Evolutionary conservation across 139 green algal genomes (phyloP), one percentile per base, ranked within the genome.

Genomic region (Chloropicon primus): DNA sequence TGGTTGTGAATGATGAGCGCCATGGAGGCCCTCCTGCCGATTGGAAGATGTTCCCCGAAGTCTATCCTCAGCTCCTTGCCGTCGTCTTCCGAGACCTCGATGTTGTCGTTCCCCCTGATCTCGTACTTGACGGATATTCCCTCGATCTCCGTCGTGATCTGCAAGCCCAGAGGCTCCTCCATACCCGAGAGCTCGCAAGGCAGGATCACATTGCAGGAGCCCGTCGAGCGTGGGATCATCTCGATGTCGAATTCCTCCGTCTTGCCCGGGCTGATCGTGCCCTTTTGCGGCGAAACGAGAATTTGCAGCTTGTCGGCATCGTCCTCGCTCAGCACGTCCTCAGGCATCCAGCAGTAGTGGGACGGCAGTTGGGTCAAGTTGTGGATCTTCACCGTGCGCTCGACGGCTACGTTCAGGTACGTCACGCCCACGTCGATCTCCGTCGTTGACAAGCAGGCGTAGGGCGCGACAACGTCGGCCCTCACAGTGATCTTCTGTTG

Each of bases 341-440:
- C 41, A 17, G 41, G 41, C 5, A 62, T 5, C 78, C 78, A 82
- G 27, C 23, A 22, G 22, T 72, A 82, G 24, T 23, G 23, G 23
- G 72, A 53, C 72, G 78, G 78, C 21, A 82, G 78, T 72, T 72
- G 72, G 2, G 78, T 82, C 27, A 82, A 22, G 72, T 82, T 82
- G 5, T 71, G 72, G 1, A 82, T 74, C 23, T 23, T n/a, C n/a
- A 82, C 21, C 10, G 26, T 71, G 2, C 29, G 22, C 21, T 74
- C 27, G 26, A 78, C 78, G 29, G 24, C 22, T 2, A 80, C 75
- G 75, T 24, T 23, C 28, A 73, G 21, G 27, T 72, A 78, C 27
- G n/a, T 74, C 75, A 53, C 27, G 17, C 29, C 29, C 29, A 78
- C 27, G 3, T 78, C 75, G 28, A 78, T 25, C 27, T 25, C 21